A percentile compares a stretch with the other conserved stretches of the same genome.
phyloP scores from a whole-genome alignment of 139 green algal genomes.

The Chlamydomonas sp. region DNA sequence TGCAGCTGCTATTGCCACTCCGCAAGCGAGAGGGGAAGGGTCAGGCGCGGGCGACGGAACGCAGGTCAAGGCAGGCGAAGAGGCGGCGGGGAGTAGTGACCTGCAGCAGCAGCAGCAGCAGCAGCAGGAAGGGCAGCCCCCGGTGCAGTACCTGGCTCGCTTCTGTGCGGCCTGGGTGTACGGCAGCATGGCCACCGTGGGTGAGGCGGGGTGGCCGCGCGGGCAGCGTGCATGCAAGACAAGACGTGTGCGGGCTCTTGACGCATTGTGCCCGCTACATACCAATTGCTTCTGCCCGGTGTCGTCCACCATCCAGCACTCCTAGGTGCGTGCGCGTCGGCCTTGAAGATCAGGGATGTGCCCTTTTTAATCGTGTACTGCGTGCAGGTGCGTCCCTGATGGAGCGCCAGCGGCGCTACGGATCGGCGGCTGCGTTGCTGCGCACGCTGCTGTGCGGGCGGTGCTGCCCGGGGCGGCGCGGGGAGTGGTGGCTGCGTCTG shows the following conservation, averaged over 20 bases:
- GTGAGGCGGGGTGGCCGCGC: not conserved
- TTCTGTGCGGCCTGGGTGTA: slow-evolving; percentile 79
- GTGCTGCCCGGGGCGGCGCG: slow-evolving; percentile 70
- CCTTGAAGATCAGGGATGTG: no score
- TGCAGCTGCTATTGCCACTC: no score
- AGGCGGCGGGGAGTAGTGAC: no score
- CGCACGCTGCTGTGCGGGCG: slow-evolving; percentile 76
- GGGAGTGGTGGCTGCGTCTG: slow-evolving; percentile 87
- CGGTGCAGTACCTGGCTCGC: slow-evolving; percentile 60
- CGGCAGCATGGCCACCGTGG: slow-evolving; percentile 76
- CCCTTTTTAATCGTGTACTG: not conserved
- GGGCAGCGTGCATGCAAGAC: not conserved
- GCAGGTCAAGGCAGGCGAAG: no score
- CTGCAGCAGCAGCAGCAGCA: not conserved
- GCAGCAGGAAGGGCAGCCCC: no score
- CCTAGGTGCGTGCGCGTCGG: no score
- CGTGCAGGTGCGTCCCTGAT: slow-evolving; percentile 67
- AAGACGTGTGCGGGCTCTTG: not conserved
- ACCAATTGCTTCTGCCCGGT: no score
- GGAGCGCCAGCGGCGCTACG: slow-evolving; percentile 64
- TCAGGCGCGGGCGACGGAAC: no score
- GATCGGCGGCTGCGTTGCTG: slow-evolving; percentile 69
- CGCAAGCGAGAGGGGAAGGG: no score
- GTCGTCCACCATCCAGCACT: no score
- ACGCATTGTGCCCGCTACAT: no score